Evolutionary conservation across 495 filamentous ascomycete species (phyloP), one percentile per base, ranked within the genome.

Genomic region (Lepidopterella palustris): DNA sequence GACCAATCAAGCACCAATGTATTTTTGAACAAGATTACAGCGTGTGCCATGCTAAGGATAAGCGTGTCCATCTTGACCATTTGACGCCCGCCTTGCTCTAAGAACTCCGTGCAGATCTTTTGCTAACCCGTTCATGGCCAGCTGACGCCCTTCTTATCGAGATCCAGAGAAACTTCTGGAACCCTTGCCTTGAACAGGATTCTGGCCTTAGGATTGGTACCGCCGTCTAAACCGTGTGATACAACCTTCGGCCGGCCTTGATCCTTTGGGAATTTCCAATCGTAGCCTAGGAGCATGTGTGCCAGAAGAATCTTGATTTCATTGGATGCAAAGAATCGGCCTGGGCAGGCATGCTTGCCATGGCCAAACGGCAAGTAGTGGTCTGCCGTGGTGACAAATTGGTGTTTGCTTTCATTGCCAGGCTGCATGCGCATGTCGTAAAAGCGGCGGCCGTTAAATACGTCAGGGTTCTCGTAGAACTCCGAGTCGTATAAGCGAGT

Each of bases 291-390:
- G 2, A 71, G 45, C 24, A 65, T 15, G 18, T 55, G 39, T n/a
- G 51, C 29, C 40, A 71, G 15, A 18, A 66, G 39, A 40, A 79
- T 74, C 56, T 83, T 82, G 35, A 75, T 64, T 67, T 78, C 76
- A 45, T 76, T 72, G 1, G 69, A 59, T 0, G 79, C 80, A 52
- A 82, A 79, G 68, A 82, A 81, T 8, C 79, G 69, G 0, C 80
- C 79, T 8, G 79, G 78, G 57, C 79, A 82, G 0, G 83, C 79
- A 53, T 84, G 78, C n/a, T n/a, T n/a, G n/a, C n/a, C n/a, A n/a
- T n/a, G n/a, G n/a, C n/a, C n/a, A n/a, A n/a, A n/a, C n/a, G 63
- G 68, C 11, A 76, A 67, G 45, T 75, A 69, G 18, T 78, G 71
- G 9, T 73, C 64, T 1, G 67, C 63, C 9, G 79, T 76, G 25